A percentile compares a stretch with the other conserved stretches of the same genome.
These are phyloP conservation scores for Aureobasidium pullulans DNA, from an alignment of 2,329 filamentous ascomycete species.

Conservation along the genomic window DNA sequence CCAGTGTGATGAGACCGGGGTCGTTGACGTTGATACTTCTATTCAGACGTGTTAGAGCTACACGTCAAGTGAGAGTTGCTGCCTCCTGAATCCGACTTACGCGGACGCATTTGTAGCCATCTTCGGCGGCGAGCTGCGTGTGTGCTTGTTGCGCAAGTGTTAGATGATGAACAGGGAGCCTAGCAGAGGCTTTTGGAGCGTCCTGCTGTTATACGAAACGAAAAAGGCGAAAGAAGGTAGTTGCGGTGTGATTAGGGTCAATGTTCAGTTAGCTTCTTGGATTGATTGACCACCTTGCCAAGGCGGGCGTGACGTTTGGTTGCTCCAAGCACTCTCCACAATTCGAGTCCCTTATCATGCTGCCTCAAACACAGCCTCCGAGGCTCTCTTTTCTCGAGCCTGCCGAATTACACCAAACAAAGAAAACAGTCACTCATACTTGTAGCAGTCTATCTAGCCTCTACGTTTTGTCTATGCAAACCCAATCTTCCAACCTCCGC, in stretches of 20 bases:
- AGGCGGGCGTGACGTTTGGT: not conserved
- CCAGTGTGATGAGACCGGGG: constrained; percentile 66
- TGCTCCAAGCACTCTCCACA: not conserved
- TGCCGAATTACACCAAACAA: not conserved
- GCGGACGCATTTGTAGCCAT: constrained; percentile 17
- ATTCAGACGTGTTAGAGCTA: not conserved
- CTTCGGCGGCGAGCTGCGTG: constrained; percentile 3
- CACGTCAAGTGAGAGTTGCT: not conserved
- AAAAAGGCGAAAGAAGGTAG: not conserved
- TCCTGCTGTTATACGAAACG: not conserved
- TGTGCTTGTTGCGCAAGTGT: not conserved
- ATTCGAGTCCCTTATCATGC: not conserved
- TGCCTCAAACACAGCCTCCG: constrained; percentile 1
- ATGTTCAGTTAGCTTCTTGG: not conserved
- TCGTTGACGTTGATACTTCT: constrained; percentile 65
- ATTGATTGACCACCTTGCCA: not conserved
- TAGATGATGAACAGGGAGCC: not conserved
- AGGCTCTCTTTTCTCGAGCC: not conserved
- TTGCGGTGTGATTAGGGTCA: not conserved
- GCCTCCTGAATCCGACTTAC: constrained; percentile 12
- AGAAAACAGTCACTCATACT: not conserved
- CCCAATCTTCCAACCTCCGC: constrained; percentile 56
- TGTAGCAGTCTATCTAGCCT: not conserved
- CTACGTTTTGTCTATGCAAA: constrained; percentile 30
- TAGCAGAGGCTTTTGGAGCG: not conserved